phyloP scores from a whole-genome alignment of 805 yeast species.

The Starmera caribaea region DNA sequence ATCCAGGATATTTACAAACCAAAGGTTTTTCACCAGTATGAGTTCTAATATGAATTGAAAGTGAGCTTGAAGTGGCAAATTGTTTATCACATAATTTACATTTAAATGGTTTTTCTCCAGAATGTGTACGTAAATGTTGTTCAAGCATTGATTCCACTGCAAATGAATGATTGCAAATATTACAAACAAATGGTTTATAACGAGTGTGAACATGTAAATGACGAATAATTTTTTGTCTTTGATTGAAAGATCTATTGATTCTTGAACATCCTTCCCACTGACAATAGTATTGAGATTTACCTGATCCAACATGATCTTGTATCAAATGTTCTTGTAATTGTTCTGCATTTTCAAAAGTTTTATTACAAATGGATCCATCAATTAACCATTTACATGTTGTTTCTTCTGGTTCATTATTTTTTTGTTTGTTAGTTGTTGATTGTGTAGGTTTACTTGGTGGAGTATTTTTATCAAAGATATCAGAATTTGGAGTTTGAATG shows the following conservation, averaged over 20 bases:
- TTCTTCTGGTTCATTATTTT: conserved; percentile 6
- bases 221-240: conserved; percentile 76
- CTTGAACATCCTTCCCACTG: conserved; percentile 75
- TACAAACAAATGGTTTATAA: conserved; percentile 70
- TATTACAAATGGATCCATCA: conserved; percentile 31
- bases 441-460: conserved; percentile 1
- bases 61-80: conserved; percentile 75
- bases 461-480: not conserved
- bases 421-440: conserved; percentile 2
- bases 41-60: conserved; percentile 73
- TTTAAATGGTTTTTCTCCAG: conserved; percentile 80
- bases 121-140: conserved; percentile 78
- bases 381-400: conserved; percentile 16
- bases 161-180: conserved; percentile 57
- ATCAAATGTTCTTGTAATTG: conserved; percentile 67
- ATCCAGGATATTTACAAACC: conserved; percentile 67
- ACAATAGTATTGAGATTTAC: conserved; percentile 63
- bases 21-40: conserved; percentile 92
- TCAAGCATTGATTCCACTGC: conserved; percentile 69
- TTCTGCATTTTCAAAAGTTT: conserved; percentile 39
- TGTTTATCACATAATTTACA: conserved; percentile 67
- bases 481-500: conserved; percentile 1
- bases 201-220: conserved; percentile 87
- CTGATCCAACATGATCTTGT: conserved; percentile 59
- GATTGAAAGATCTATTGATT: conserved; percentile 51